Conservation (phyloP, 2,329 filamentous ascomycete genomes). For the Penicillium hordei region DNA sequence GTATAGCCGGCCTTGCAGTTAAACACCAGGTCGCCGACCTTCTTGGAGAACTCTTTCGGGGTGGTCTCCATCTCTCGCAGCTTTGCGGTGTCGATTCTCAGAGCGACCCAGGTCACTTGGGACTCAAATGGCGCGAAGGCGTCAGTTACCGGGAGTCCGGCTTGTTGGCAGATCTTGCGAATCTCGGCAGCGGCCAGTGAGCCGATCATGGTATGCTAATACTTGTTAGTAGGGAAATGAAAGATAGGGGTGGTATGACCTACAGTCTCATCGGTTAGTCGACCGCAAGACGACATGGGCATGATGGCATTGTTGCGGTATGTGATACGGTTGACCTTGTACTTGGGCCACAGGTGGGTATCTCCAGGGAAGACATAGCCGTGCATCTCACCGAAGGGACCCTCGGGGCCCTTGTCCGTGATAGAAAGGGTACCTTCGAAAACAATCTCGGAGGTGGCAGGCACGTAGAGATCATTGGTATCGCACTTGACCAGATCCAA, state of each 20-base stretch:
- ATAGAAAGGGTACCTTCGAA: conserved; percentile 52
- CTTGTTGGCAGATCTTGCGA: conserved; percentile 35
- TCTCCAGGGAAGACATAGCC: conserved; percentile 49
- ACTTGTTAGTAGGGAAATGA: background rate
- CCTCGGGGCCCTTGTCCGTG: conserved; percentile 46
- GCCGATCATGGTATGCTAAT: conserved; percentile 42
- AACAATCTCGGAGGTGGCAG: conserved; percentile 53
- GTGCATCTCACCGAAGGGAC: conserved; percentile 53
- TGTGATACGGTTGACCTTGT: conserved; percentile 50
- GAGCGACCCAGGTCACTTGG: conserved; percentile 50
- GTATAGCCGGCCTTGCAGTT: conserved; percentile 44
- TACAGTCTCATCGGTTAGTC: conserved; percentile 48
- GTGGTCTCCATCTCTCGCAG: conserved; percentile 57
- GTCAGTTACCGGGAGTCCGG: conserved; percentile 47
- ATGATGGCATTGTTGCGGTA: conserved; percentile 51
- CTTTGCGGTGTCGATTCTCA: conserved; percentile 59
- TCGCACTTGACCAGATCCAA: conserved; percentile 55
- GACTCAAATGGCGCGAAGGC: conserved; percentile 49
- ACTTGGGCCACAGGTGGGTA: conserved; percentile 40
- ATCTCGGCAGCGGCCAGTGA: conserved; percentile 49
- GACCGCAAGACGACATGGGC: conserved; percentile 47
- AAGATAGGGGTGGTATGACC: no score
- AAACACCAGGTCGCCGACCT: conserved; percentile 46
- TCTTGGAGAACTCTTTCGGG: conserved; percentile 39
- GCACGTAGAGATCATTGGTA: conserved; percentile 51